These are phyloP conservation scores for Musa schizocarpa DNA, from an alignment of 176 grass and related monocot genomes.

Conservation along the genomic window DNA sequence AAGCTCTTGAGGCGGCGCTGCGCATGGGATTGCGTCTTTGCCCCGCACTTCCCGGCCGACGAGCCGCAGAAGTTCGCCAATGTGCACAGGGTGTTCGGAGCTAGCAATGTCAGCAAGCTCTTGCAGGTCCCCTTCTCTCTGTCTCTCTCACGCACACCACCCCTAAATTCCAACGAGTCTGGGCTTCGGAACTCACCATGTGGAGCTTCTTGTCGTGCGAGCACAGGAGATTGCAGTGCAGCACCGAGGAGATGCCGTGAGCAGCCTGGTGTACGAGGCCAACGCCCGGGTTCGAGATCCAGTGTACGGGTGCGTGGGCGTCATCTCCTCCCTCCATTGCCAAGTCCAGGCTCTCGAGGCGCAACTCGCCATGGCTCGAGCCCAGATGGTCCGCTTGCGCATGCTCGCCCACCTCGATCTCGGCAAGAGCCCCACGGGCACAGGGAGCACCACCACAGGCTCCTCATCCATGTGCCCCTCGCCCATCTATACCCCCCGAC, in stretches of 20 bases:
- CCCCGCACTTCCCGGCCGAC: conserved; percentile 10
- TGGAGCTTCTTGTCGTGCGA: not conserved
- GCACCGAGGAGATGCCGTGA: conserved; percentile 91
- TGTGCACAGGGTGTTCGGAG: conserved; percentile 16
- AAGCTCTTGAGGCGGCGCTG: conserved; percentile 16
- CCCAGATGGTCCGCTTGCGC: conserved; percentile 63
- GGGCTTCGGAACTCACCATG: not conserved
- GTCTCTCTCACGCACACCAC: not conserved
- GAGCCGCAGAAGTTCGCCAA: conserved; percentile 21
- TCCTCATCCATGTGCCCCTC: conserved; percentile 52
- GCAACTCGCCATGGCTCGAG: conserved; percentile 84
- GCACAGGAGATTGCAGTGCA: conserved; percentile 70
- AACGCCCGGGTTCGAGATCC: conserved; percentile 90
- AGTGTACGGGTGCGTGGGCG: conserved; percentile 85
- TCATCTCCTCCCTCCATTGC: conserved; percentile 87
- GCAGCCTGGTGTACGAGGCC: conserved; percentile 98
- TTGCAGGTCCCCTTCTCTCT: conserved; percentile 14
- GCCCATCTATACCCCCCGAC: too few relatives aligned
- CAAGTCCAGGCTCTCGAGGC: conserved; percentile 83
- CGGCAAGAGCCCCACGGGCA: not conserved
- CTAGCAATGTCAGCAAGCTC: conserved; percentile 23
- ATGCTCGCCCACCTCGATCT: conserved; percentile 48
- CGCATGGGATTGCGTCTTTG: conserved; percentile 17
- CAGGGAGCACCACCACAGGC: conserved; percentile 19
- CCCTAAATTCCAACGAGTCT: not conserved